Evolutionary conservation across 331 rosid genomes (phyloP), one percentile per base, ranked within the genome.

Genomic region (Malus hybrid): DNA sequence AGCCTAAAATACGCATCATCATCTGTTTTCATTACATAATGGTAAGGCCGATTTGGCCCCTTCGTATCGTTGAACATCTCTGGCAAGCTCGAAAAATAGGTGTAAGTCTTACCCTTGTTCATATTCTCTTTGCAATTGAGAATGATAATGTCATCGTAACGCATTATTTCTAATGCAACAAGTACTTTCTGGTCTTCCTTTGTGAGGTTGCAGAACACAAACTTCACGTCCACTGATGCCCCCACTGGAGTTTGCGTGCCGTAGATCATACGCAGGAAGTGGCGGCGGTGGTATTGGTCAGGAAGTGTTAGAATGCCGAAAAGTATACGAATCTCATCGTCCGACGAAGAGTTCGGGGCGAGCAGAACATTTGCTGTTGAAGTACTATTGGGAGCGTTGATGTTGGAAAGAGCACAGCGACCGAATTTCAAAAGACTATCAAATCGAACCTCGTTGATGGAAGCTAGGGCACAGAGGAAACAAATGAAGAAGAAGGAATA

Each of bases 151-250:
- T 91, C 98, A 68, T 91, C 84, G 82, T 87, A 83, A 0, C 87
- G 86, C 98, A 91, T 89, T 74, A 94, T 94, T 52, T 94, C 98
- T 12, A 94, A 12, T 0, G 97, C 89, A 0, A 94, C 90, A 1
- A 88, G 77, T 1, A 87, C 78, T 30, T 81, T 89, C 29, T 94
- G 98, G 52, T 94, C 98, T 24, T 91, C 97, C 76, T 91, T 90
- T 8, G 98, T 94, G 18, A 94, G 87, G 77, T 91, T 94, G 79
- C 98, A 91, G 82, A 91, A 91, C 64, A 94, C 95, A 77, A 91
- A 94, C 66, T 87, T 94, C 7, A 94, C 92, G 68, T 91, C 98
- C 12, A 94, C 73, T 79, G 78, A 91, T 0, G 89, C 91, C 0
- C 89, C 92, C 7, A 69, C 68, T 0, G 75, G 72, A 3, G 72